These are phyloP conservation scores for Tolypocladium inflatum DNA, from an alignment of 2,329 filamentous ascomycete species.

Conservation along the genomic window DNA sequence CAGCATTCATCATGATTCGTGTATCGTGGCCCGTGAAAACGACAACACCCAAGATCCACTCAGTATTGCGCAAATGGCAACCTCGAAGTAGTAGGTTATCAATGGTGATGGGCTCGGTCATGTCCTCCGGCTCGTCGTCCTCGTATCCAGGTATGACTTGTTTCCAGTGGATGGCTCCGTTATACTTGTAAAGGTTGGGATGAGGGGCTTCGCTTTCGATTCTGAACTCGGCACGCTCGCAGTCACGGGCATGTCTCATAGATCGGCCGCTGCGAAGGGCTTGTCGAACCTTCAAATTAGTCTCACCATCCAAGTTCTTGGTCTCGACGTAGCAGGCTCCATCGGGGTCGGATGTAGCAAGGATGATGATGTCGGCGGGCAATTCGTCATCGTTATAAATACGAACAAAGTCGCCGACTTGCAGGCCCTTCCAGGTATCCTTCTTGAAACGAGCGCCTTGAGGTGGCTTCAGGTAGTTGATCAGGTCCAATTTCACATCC, in stretches of 20 bases:
- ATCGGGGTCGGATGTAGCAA: conserved; percentile 88
- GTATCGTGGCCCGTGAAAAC: conserved; percentile 93
- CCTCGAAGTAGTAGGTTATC: conserved; percentile 93
- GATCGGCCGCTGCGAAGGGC: conserved; percentile 76
- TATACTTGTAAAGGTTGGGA: conserved; percentile 92
- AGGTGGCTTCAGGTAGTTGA: conserved; percentile 59
- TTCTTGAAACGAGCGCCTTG: conserved; percentile 79
- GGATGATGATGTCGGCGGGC: conserved; percentile 83
- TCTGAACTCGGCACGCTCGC: conserved; percentile 76
- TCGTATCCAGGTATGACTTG: conserved; percentile 59
- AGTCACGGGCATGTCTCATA: conserved; percentile 83
- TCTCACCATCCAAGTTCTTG: conserved; percentile 96
- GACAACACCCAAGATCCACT: conserved; percentile 89
- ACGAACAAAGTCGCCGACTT: conserved; percentile 92
- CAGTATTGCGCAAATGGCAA: conserved; percentile 88
- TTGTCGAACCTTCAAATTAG: conserved; percentile 90
- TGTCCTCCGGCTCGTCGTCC: conserved; percentile 55
- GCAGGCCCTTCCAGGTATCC: conserved; percentile 89
- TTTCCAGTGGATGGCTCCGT: conserved; percentile 77
- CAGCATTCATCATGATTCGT: conserved; percentile 99
- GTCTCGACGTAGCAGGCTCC: conserved; percentile 97
- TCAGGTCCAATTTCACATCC: conserved; percentile 46
- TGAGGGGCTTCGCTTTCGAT: conserved; percentile 89
- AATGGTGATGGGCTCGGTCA: conserved; percentile 88
- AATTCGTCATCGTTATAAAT: conserved; percentile 95